A percentile compares a stretch with the other conserved stretches of the same genome.
phyloP scores from a whole-genome alignment of 139 green algal species.

The Spirogloea muscicola region DNA sequence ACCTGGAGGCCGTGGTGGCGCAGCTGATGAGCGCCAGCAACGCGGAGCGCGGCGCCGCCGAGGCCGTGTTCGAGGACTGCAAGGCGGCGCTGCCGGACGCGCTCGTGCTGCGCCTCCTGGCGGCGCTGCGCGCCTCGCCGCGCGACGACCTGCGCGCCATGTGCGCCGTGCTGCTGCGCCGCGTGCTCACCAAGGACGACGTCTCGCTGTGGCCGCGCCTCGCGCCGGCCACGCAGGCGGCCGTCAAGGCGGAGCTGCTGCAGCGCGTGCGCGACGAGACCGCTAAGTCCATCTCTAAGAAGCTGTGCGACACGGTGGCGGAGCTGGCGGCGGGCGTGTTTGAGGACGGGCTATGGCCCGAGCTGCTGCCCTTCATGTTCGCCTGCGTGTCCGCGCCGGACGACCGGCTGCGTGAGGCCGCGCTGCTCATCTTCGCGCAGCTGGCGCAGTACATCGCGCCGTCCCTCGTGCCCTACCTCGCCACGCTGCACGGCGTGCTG shows the following conservation, averaged over 20 bases:
- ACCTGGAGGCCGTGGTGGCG: constrained; percentile 71
- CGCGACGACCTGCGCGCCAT: constrained; percentile 63
- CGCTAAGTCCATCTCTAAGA: constrained; percentile 25
- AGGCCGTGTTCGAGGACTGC: constrained; percentile 66
- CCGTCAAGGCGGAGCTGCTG: constrained; percentile 58
- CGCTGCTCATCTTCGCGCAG: constrained; percentile 58
- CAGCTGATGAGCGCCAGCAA: constrained; percentile 80
- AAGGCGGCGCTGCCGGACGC: constrained; percentile 65
- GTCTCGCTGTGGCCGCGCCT: constrained; percentile 68
- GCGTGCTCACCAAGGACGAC: constrained; percentile 68
- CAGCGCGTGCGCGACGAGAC: constrained; percentile 59
- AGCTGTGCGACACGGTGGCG: constrained; percentile 78
- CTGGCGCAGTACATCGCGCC: constrained; percentile 71
- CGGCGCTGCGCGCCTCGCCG: constrained; percentile 55
- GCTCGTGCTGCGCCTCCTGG: constrained; percentile 49
- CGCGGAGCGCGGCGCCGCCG: constrained; percentile 60
- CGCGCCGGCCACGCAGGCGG: constrained; percentile 4
- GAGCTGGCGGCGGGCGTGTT: constrained; percentile 70
- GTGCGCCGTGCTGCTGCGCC: constrained; percentile 45
- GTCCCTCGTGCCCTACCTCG: constrained; percentile 55
- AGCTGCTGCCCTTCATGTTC: constrained; percentile 91
- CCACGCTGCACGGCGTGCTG: constrained; percentile 51
- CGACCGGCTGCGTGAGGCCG: constrained; percentile 40
- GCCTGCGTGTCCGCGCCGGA: constrained; percentile 62
- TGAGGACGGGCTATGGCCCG: constrained; percentile 68